A percentile compares a stretch with the other conserved stretches of the same genome.
Evolutionary conservation across 257 asterid species (phyloP).

Genomic region (Striga asiatica): DNA sequence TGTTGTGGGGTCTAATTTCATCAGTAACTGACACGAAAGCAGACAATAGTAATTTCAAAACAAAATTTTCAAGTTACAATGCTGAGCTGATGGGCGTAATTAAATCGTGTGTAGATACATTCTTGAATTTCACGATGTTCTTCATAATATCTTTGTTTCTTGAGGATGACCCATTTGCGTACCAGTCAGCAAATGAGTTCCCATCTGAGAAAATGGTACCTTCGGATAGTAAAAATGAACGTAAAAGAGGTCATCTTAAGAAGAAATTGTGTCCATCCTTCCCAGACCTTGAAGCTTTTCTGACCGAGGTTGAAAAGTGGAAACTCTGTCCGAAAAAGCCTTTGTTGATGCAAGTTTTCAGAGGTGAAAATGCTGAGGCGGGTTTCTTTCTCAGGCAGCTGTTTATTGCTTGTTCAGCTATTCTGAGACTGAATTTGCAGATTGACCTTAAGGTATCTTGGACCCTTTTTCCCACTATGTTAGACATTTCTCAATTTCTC

Average conservation of each 20-base stretch:
- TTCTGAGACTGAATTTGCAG: constrained; percentile 50
- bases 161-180: constrained; percentile 31
- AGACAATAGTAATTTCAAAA: constrained; percentile 20
- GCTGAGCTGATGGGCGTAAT: constrained; percentile 31
- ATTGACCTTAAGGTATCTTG: constrained; percentile 28
- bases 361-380: constrained; percentile 52
- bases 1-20: constrained; percentile 64
- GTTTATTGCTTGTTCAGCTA: constrained; percentile 67
- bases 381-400: constrained; percentile 57
- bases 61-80: constrained; percentile 26
- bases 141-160: constrained; percentile 37
- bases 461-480: constrained; percentile 35
- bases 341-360: constrained; percentile 37
- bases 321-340: constrained; percentile 34
- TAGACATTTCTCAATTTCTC: constrained; percentile 44
- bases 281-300: constrained; percentile 38
- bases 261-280: constrained; percentile 18
- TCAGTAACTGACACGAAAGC: constrained; percentile 26
- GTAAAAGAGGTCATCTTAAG: constrained; percentile 14
- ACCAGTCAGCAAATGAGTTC: constrained; percentile 17
- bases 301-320: constrained; percentile 36
- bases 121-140: constrained; percentile 27
- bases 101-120: constrained; percentile 32
- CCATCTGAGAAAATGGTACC: constrained; percentile 16
- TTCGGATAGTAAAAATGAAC: constrained; percentile 20